Base-by-base conservation (phyloP, 1,284 basidiomycete species). In the Ceratobasidium sp. region DNA sequence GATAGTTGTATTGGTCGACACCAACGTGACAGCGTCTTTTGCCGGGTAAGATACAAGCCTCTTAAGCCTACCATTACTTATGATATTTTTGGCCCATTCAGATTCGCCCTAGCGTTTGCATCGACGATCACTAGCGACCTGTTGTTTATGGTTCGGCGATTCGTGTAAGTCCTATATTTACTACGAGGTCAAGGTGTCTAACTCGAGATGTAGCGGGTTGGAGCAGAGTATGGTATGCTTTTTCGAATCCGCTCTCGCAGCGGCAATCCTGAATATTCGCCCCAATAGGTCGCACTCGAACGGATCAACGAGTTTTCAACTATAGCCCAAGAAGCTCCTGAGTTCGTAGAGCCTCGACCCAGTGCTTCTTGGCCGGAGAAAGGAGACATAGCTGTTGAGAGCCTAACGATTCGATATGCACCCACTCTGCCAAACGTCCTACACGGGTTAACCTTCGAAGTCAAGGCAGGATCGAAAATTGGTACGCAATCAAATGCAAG, bases 241-340 rank as follows among this genome's bases (percentile, higher is more conserved):
- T 39, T 11, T 28, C 51, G 28, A 54, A 26, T 13, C 7, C 13
- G 17, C 10, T n/a, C n/a, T 13, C 10, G 49, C n/a, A 37, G 26
- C 17, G 42, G 11, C 3, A 35, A 33, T 78, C n/a, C 61, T 31
- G 56, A 26, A 56, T 33, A 56, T 68, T 56, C 15, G 65, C 66
- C 60, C 69, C 61, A 23, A 51, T 78, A 93, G 92, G 92, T 98
- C 78, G 95, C 94, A 17, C 86, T 98, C 63, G 97, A 98, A 83
- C 91, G 96, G 56, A 89, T 98, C 82, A 94, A 94, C 82, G 94
- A 96, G 82, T 97, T 95, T 83, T 92, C 94, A 1, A 94, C 96
- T 80, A 85, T 98, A 28, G 83, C 86, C 58, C 88, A 89, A 60
- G 95, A 97, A 85, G 88, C 91, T 13, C 87, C 94, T 1, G 95